phyloP scores from a whole-genome alignment of 768 basidiomycete genomes.

The Udeniomyces megalosporus region DNA sequence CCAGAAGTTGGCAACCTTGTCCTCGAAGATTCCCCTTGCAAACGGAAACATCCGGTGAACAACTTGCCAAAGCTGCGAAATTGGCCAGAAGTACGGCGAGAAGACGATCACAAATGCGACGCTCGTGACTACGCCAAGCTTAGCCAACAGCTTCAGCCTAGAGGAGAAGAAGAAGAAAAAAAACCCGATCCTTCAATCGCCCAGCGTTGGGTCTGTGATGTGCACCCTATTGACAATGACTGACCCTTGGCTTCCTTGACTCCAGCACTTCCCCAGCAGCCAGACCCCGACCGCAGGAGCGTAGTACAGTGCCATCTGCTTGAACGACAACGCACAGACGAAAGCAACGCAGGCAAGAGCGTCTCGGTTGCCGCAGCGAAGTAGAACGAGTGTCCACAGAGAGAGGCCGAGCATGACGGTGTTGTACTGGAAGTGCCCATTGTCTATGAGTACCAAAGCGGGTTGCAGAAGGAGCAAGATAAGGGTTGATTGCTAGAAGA shows the following conservation, averaged over 20 bases:
- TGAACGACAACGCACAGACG: conserved; percentile 73
- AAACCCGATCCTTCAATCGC: background rate
- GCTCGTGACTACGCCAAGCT: conserved; percentile 47
- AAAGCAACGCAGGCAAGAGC: conserved; percentile 61
- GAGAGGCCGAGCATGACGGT: conserved; percentile 71
- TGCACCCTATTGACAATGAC: conserved; percentile 18
- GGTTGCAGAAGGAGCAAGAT: conserved; percentile 62
- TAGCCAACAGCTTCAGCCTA: conserved; percentile 42
- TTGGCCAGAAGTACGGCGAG: conserved; percentile 49
- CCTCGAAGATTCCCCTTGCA: conserved; percentile 43
- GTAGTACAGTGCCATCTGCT: conserved; percentile 93
- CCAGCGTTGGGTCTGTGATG: too few species aligned
- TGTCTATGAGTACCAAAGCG: conserved; percentile 65
- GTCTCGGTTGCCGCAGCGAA: conserved; percentile 39
- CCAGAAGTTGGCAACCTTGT: conserved; percentile 83
- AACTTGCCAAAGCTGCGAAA: conserved; percentile 42
- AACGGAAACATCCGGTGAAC: conserved; percentile 81
- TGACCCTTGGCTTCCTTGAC: conserved; percentile 55
- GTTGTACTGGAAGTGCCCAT: conserved; percentile 93
- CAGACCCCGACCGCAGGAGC: conserved; percentile 84
- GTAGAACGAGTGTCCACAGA: conserved; percentile 26
- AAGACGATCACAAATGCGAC: conserved; percentile 55
- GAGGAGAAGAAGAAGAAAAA: conserved; percentile 18
- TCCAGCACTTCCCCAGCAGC: conserved; percentile 73
- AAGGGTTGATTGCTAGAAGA: conserved; percentile 34